Evolutionary conservation across 257 asterid species (phyloP).

Genomic region (Solanum bulbocastanum): DNA sequence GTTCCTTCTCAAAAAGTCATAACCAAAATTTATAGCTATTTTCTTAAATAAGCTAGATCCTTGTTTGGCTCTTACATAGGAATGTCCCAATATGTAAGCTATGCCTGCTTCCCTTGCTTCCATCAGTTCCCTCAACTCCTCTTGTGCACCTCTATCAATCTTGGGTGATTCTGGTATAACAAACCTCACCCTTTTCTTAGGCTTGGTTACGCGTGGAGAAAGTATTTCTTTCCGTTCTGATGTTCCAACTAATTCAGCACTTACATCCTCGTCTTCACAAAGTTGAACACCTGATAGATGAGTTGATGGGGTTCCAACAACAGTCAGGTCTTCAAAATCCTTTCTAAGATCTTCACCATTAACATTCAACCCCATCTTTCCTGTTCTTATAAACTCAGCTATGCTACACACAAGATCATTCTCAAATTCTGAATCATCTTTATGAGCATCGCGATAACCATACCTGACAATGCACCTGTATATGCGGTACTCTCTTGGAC

Average conservation of each 20-base stretch:
- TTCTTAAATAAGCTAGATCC: conserved; percentile 73
- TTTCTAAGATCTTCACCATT: conserved; percentile 1
- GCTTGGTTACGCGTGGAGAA: conserved; percentile 17
- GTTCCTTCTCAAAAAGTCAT: conserved; percentile 83
- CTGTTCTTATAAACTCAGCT: conserved; percentile 68
- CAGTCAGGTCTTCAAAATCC: conserved; percentile 44
- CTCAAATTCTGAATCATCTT: conserved; percentile 68
- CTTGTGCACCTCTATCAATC: conserved; percentile 31
- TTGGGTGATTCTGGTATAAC: conserved; percentile 60
- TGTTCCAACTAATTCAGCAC: conserved; percentile 22
- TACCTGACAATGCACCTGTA: conserved; percentile 81
- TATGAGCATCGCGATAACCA: conserved; percentile 79
- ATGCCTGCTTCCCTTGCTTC: conserved; percentile 88
- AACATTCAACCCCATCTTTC: conserved; percentile 11
- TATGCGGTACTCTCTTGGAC: conserved; percentile 64
- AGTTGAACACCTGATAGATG: conserved; percentile 35
- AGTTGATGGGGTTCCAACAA: conserved; percentile 72
- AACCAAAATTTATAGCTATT: conserved; percentile 63
- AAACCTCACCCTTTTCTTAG: conserved; percentile 63
- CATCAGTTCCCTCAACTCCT: conserved; percentile 62
- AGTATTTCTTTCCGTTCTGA: conserved; percentile 38
- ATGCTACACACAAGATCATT: conserved; percentile 75
- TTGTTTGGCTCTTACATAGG: conserved; percentile 65
- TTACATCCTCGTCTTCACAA: background rate
- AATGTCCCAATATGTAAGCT: conserved; percentile 80